Evolutionary conservation across 169 alveolate species (phyloP).

Genomic region (Eimeria falciformis): DNA sequence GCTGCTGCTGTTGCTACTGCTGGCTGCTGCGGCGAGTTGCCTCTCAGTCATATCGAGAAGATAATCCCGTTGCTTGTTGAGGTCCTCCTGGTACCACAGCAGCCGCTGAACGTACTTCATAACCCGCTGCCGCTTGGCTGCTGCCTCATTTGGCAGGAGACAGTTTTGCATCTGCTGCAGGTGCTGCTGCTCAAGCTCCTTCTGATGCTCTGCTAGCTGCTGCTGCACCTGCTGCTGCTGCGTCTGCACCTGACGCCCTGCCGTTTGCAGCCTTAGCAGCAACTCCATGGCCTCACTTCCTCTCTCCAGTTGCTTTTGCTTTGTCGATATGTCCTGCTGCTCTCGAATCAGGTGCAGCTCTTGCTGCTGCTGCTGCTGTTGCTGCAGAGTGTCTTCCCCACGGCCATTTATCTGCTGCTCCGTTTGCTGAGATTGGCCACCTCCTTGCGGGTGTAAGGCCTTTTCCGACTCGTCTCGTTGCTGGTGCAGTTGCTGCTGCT

Average conservation of each 20-base stretch:
- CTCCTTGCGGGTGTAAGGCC: background rate
- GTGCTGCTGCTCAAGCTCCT: background rate
- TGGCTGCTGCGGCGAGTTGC: too few relatives aligned
- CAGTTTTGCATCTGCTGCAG: background rate
- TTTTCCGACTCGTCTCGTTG: background rate
- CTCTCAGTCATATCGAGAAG: too few relatives aligned
- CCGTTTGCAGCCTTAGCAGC: background rate
- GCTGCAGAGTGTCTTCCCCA: background rate
- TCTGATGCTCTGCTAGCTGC: background rate
- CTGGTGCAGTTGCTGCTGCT: slow-evolving; percentile 24
- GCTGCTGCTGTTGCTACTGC: background rate
- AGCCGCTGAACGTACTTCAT: too few relatives aligned
- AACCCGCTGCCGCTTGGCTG: too few relatives aligned
- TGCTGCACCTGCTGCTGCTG: background rate
- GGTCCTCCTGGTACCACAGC: too few relatives aligned
- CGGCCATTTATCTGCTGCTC: background rate
- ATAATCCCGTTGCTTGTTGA: too few relatives aligned
- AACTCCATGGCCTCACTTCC: background rate
- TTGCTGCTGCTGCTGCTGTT: slow-evolving; percentile 41
- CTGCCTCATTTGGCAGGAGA: too few relatives aligned
- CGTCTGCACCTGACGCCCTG: background rate
- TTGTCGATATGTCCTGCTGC: background rate
- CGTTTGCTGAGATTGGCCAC: background rate
- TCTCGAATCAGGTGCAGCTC: background rate
- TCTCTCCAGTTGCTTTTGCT: slow-evolving; percentile 6